A percentile compares a stretch with the other conserved stretches of the same genome.
phyloP scores from a whole-genome alignment of 1,139 yeast species.

The Geotrichum histeridarum region DNA sequence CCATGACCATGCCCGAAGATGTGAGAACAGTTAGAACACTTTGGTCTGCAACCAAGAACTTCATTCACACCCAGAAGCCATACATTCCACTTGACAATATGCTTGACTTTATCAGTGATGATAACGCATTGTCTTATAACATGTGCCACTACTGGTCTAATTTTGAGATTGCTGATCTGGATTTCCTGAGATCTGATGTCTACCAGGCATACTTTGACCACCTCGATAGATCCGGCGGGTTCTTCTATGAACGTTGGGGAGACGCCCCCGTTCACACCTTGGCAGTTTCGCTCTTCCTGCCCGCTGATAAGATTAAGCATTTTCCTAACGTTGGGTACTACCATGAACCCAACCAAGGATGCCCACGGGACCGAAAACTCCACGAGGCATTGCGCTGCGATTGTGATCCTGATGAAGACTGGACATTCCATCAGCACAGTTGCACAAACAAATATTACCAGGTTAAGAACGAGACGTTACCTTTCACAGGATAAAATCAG shows the following conservation, averaged over 20 bases:
- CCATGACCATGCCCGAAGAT: conserved; percentile 61
- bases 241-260: conserved; percentile 80
- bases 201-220: conserved; percentile 56
- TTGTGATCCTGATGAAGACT: conserved; percentile 11
- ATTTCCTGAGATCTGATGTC: conserved; percentile 59
- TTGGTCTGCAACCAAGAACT: conserved; percentile 54
- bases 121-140: conserved; percentile 52
- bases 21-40: conserved; percentile 53
- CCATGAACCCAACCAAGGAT: conserved; percentile 78
- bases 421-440: conserved; percentile 18
- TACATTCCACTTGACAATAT: conserved; percentile 57
- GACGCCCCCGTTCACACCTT: conserved; percentile 83
- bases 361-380: conserved; percentile 39
- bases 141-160: conserved; percentile 81
- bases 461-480: not conserved
- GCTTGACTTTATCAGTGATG: conserved; percentile 66
- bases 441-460: conserved; percentile 26
- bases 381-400: conserved; percentile 22
- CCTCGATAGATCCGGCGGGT: conserved; percentile 62
- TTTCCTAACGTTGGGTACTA: conserved; percentile 77
- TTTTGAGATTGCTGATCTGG: conserved; percentile 72
- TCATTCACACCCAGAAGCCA: conserved; percentile 51
- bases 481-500: too few relatives aligned
- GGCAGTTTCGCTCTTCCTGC: conserved; percentile 69
- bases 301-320: conserved; percentile 62